Evolutionary conservation across 306 rosid genomes (phyloP), one percentile per base, ranked within the genome.

Genomic region (Medicago lupulina): DNA sequence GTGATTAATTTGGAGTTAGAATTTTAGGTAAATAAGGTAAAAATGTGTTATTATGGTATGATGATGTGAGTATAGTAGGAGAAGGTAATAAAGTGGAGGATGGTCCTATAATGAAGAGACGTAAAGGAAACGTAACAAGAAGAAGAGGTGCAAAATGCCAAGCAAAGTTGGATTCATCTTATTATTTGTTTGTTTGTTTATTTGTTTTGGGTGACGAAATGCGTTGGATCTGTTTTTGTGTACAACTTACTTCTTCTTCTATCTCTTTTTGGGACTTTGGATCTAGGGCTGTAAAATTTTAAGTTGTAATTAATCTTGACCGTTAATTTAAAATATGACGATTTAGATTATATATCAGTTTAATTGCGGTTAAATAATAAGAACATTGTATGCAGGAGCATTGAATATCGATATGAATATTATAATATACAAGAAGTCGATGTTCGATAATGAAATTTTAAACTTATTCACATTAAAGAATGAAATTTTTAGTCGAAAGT

Each of bases 101-200:
- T 74, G 83, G 76, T 21, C 53, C 39, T 19, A 19, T n/a, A 19
- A 4, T 5, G 70, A 1, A 31, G 79, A 77, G 79, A 72, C 82
- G 82, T 82, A 66, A 77, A 58, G 79, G 75, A 49, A 47, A 82
- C 85, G 82, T 47, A 82, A 65, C 34, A 70, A 39, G 63, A 71
- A 39, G 63, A 71, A 65, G 54, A 50, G 76, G 34, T 67, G 66
- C 28, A 21, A 19, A 67, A 58, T 67, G 70, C 10, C 21, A 58
- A 44, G 71, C 71, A 7, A 71, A 36, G 39, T 74, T 74, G 80
- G 59, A 67, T 50, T 61, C 51, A 68, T 81, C 21, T 60, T 19
- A 7, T 43, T 21, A 21, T 21, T 21, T 57, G 58, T 65, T 55
- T 64, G 15, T 64, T 64, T 65, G 50, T 65, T 65, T 63, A 46